Base-by-base conservation (phyloP, 2,329 filamentous ascomycete species). In the Monosporascus sp. region DNA sequence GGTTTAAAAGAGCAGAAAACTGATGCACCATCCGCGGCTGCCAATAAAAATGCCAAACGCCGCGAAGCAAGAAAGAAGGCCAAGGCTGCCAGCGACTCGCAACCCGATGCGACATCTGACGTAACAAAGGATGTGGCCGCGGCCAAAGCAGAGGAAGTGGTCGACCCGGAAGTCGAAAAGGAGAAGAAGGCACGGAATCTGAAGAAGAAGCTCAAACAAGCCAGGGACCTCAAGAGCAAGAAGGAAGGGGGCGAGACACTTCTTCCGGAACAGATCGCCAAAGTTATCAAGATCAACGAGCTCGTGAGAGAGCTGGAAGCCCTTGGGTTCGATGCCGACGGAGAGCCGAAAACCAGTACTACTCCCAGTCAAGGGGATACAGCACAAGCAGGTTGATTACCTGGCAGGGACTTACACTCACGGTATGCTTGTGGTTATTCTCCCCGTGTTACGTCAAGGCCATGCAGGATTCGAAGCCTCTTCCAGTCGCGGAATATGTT, bases 231-330 rank as follows among this genome's bases (percentile, higher is more conserved):
- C 51, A 88, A 91, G 68, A 87, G 86, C 64, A 97, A 96, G 79
- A 96, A 96, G 71, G 90, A 96, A 24, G 86, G 85, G 52, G 94
- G 94, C 20, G 88, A 90, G 67, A 80, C 83, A 5, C 74, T 99
- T 56, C 78, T 97, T 26, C 93, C 92, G 0, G 94, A 99, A 74
- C 94, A 99, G 74, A 87, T 97, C 59, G 91, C 93, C 63, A 99
- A 99, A 76, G 90, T 99, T 52, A 95, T 96, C 70, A 96, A 94
- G 73, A 96, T 99, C 69, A 91, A 90, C 58, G 94, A 99, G 75
- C 80, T 99, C 49, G 86, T 97, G 54, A 83, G 91, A 14, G 92
- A 97, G 69, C 75, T 99, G 52, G 90, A 95, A 64, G 81, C 83
- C 2, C 77, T 99, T 27, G 93, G 93, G 0, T 91, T 97, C 58